Conservation (phyloP, 1,284 basidiomycete species). For the Trametes pubescens region DNA sequence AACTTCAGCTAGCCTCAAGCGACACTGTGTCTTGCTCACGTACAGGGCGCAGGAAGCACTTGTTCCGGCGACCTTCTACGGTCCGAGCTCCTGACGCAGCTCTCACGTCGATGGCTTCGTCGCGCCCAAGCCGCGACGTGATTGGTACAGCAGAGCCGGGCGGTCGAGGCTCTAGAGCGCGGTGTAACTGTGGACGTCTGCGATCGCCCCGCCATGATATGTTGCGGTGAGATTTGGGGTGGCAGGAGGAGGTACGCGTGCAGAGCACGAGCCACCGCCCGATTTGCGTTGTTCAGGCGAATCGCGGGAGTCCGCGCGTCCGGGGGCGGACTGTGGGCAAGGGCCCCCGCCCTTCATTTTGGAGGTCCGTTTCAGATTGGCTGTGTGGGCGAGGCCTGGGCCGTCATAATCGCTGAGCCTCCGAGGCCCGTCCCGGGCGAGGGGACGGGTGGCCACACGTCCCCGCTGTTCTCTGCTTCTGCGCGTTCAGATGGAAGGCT, state of each 20-base stretch:
- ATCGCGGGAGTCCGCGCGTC: slow-evolving; percentile 19
- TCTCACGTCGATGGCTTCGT: slow-evolving; percentile 18
- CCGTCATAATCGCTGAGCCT: slow-evolving; percentile 24
- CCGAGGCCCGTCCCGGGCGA: slow-evolving; percentile 15
- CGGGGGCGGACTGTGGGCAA: slow-evolving; percentile 9
- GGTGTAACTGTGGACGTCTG: slow-evolving; percentile 1
- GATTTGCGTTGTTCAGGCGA: slow-evolving; percentile 23
- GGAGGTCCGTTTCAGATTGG: slow-evolving; percentile 31
- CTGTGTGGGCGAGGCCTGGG: slow-evolving; percentile 21
- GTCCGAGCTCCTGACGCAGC: slow-evolving; percentile 15
- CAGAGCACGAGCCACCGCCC: slow-evolving; percentile 8
- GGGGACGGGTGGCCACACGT: slow-evolving; percentile 28
- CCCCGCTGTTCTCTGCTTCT: slow-evolving; percentile 29
- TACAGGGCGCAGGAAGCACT: slow-evolving; percentile 13
- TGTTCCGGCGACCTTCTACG: slow-evolving; percentile 23
- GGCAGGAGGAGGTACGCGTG: slow-evolving; percentile 10
- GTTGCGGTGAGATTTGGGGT: slow-evolving; percentile 17
- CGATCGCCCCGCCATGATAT: slow-evolving; percentile 15
- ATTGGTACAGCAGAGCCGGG: slow-evolving; percentile 10
- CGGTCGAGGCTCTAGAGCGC: slow-evolving; percentile 15
- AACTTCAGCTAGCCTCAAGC: neutral
- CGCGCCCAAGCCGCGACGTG: slow-evolving; percentile 4
- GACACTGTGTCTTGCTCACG: slow-evolving; percentile 16
- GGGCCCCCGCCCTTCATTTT: slow-evolving; percentile 30
- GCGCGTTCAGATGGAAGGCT: slow-evolving; percentile 29